Percentiles rank a stretch among this genome's conserved stretches.
Evolutionary conservation across 768 basidiomycete genomes (phyloP).

Genomic region (Megacollybia marginata): DNA sequence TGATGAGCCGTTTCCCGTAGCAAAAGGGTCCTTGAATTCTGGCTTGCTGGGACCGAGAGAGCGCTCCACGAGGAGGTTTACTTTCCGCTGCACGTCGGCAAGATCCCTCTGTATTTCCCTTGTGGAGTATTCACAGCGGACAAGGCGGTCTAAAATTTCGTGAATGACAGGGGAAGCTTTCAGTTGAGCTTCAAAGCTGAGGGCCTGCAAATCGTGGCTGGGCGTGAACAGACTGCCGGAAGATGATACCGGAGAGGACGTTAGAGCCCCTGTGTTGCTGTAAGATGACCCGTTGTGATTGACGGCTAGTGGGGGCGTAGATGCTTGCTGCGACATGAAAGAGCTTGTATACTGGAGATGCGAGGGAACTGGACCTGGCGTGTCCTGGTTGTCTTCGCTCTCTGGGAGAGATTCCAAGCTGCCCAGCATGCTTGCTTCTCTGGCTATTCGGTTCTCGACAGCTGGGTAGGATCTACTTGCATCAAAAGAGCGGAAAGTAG

Average conservation of each 20-base stretch:
- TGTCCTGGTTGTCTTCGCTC: slow-evolving; percentile 35
- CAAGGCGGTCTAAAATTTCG: slow-evolving; percentile 69
- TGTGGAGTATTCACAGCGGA: slow-evolving; percentile 60
- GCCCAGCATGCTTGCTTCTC: slow-evolving; percentile 44
- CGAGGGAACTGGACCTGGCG: slow-evolving; percentile 26
- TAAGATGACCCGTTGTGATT: slow-evolving; percentile 31
- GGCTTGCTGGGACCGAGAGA: slow-evolving; percentile 46
- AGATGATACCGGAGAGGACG: slow-evolving; percentile 75
- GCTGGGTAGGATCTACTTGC: slow-evolving; percentile 32
- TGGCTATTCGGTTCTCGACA: slow-evolving; percentile 27
- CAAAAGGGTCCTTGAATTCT: slow-evolving; percentile 84
- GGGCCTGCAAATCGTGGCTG: slow-evolving; percentile 35
- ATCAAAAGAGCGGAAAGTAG: slow-evolving; percentile 39
- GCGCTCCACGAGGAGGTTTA: slow-evolving; percentile 68
- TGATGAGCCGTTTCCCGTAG: slow-evolving; percentile 29
- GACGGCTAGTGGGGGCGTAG: slow-evolving; percentile 40
- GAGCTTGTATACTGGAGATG: slow-evolving; percentile 23
- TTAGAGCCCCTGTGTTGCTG: slow-evolving; percentile 36
- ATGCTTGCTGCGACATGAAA: slow-evolving; percentile 29
- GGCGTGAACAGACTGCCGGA: slow-evolving; percentile 60
- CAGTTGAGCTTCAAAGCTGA: slow-evolving; percentile 64
- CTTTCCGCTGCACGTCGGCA: slow-evolving; percentile 68
- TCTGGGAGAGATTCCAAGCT: slow-evolving; percentile 50
- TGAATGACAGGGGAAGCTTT: slow-evolving; percentile 69
- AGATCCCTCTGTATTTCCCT: slow-evolving; percentile 72